These are phyloP conservation scores for Salicornia ramosissima DNA, from an alignment of 148 eudicot species.

Conservation along the genomic window DNA sequence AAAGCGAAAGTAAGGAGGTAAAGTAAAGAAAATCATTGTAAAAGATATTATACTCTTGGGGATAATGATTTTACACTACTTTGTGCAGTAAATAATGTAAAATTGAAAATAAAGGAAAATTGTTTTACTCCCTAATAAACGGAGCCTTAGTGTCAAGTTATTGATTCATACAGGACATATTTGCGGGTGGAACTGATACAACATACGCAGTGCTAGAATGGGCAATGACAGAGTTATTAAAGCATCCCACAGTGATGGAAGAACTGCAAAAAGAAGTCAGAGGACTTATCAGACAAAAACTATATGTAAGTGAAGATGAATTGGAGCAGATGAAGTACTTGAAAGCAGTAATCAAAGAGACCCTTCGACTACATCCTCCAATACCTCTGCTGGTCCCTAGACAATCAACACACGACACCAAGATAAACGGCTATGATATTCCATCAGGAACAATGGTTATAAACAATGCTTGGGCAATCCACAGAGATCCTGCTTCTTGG, in stretches of 20 bases:
- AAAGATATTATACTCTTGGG: too few species aligned
- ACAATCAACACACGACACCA: conserved; percentile 10
- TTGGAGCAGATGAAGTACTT: conserved; percentile 25
- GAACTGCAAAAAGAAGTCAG: conserved; percentile 25
- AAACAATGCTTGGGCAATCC: conserved; percentile 27
- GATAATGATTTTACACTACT: background rate
- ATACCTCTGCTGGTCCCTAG: conserved; percentile 21
- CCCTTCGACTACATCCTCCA: conserved; percentile 28
- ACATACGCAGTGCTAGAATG: conserved; percentile 24
- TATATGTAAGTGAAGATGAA: conserved; percentile 15
- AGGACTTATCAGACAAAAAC: conserved; percentile 11
- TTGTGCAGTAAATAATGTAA: background rate
- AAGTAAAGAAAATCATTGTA: background rate
- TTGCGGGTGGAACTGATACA: conserved; percentile 30
- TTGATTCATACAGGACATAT: conserved; percentile 16
- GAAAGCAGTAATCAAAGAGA: conserved; percentile 28
- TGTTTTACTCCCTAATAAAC: background rate
- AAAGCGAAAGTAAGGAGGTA: too few species aligned
- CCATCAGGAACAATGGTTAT: conserved; percentile 15
- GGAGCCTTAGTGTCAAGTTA: too few species aligned
- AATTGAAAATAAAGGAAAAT: background rate
- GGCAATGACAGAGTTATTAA: conserved; percentile 31
- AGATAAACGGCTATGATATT: conserved; percentile 17
- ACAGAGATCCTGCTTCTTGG: conserved; percentile 26
- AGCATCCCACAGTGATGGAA: conserved; percentile 15